Conservation (phyloP, 495 filamentous ascomycete species). For the Penicillium atrosanguineum region DNA sequence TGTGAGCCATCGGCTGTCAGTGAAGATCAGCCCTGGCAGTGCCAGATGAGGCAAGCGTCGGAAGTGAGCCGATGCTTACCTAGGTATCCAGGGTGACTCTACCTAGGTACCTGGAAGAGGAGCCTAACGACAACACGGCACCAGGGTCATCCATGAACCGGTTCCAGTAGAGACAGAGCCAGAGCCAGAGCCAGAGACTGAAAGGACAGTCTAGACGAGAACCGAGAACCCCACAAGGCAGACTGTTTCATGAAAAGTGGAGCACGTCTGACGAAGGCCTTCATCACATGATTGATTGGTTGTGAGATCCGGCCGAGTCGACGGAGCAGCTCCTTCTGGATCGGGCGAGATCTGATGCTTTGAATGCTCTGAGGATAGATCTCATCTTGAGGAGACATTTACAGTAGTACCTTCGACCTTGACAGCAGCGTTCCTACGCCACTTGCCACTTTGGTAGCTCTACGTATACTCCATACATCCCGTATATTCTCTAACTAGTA, state of each 20-base stretch:
- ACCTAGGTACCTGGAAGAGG: neutral
- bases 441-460: conserved; percentile 9
- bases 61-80: too few species aligned
- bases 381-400: neutral
- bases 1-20: conserved; percentile 11
- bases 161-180: neutral
- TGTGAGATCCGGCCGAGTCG: conserved; percentile 21
- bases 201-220: neutral
- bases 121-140: neutral
- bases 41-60: neutral
- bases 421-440: conserved; percentile 22
- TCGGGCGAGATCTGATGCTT: neutral
- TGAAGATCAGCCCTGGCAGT: conserved; percentile 1
- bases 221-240: conserved; percentile 9
- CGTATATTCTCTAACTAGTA: too few species aligned
- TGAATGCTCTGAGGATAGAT: neutral
- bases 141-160: conserved; percentile 2
- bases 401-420: neutral
- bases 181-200: neutral
- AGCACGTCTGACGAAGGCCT: conserved; percentile 3
- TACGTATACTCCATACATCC: too few species aligned
- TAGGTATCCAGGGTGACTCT: neutral
- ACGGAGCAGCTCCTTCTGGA: conserved; percentile 6
- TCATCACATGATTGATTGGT: conserved; percentile 7
- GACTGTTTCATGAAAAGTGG: conserved; percentile 13